Evolutionary conservation across 148 eudicot species (phyloP).

Genomic region (Amaranthus palmeri): DNA sequence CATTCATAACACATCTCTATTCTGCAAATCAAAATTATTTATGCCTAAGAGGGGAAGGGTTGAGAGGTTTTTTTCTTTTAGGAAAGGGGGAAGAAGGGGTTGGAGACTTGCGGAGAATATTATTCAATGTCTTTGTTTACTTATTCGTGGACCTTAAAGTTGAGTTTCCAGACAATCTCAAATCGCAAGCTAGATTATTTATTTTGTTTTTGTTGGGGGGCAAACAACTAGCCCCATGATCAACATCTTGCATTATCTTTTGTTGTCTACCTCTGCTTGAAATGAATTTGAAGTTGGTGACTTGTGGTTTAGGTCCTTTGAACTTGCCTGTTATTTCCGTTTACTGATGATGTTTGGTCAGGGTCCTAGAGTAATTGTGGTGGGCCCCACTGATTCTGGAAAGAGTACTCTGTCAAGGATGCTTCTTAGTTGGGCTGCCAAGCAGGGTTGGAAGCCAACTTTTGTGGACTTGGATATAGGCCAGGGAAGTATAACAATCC

Average conservation of each 20-base stretch:
- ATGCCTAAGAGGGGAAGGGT: no score
- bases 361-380: constrained; percentile 96
- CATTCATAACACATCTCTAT: no score
- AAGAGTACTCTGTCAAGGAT: constrained; percentile 90
- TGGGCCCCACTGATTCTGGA: constrained; percentile 96
- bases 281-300: background rate
- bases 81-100: no score
- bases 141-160: no score
- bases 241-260: background rate
- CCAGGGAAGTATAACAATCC: constrained; percentile 89
- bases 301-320: background rate
- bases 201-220: no score
- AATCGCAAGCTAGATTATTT: no score
- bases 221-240: no score
- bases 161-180: no score
- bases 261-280: background rate
- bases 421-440: constrained; percentile 99
- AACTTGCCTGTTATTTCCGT: background rate
- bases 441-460: constrained; percentile 98
- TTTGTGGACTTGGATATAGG: constrained; percentile 96
- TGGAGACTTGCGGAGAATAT: no score
- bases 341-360: constrained; percentile 22
- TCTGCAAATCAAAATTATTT: no score
- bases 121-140: no score
- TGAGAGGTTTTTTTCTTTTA: no score